phyloP scores from a whole-genome alignment of 2,329 filamentous ascomycete species.

The Bipolaris oryzae region DNA sequence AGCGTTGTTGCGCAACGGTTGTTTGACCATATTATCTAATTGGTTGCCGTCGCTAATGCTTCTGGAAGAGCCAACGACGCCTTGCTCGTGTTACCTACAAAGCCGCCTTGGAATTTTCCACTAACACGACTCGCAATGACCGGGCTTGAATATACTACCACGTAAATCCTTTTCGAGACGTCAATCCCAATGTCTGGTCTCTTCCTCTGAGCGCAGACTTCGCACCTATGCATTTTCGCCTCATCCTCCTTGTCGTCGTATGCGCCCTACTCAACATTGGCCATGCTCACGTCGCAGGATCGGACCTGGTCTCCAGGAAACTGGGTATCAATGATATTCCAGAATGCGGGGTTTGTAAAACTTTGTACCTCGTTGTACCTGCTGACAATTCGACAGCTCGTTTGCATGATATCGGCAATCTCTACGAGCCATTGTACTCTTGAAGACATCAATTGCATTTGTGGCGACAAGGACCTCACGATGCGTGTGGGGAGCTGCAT shows the following conservation, averaged over 20 bases:
- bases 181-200: neutral
- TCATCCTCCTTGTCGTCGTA: constrained; percentile 1
- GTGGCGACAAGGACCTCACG: constrained; percentile 14
- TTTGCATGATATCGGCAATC: constrained; percentile 22
- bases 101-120: neutral
- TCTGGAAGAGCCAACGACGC: neutral
- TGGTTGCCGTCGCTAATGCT: neutral
- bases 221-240: constrained; percentile 5
- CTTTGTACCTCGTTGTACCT: neutral
- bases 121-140: neutral
- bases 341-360: constrained; percentile 25
- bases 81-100: neutral
- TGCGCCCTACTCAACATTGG: constrained; percentile 1
- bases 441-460: constrained; percentile 26
- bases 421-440: constrained; percentile 23
- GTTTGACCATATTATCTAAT: neutral
- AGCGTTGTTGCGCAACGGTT: neutral
- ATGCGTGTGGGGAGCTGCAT: constrained; percentile 19
- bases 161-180: neutral
- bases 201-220: neutral
- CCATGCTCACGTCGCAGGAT: neutral
- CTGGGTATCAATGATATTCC: constrained; percentile 26
- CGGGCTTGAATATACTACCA: neutral
- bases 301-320: constrained; percentile 1
- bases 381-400: constrained; percentile 16